Conservation (phyloP, 441 rosid species). For the Erodium texanum region DNA sequence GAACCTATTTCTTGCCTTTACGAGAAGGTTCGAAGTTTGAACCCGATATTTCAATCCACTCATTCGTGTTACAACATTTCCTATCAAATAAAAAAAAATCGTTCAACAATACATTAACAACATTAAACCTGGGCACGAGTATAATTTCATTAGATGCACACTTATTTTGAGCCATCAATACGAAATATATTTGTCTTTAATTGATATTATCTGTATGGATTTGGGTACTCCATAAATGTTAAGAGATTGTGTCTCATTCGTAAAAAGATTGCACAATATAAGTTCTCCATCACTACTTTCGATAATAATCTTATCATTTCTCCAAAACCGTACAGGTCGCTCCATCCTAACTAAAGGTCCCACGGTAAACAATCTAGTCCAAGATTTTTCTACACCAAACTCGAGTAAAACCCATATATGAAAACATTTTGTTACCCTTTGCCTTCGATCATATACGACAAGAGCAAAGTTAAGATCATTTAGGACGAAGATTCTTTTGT, state of each 20-base stretch:
- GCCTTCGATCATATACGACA: background rate
- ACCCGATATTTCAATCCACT: too few relatives aligned
- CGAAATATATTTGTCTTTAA: too few relatives aligned
- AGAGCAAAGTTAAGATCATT: background rate
- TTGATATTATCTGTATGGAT: too few relatives aligned
- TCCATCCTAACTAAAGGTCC: background rate
- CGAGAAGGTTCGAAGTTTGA: too few relatives aligned
- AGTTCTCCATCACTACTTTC: background rate
- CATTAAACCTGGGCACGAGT: too few relatives aligned
- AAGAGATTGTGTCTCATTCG: background rate
- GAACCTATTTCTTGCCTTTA: too few relatives aligned
- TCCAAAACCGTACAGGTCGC: background rate
- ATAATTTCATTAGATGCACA: too few relatives aligned
- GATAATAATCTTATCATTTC: too few relatives aligned
- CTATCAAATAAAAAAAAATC: too few relatives aligned
- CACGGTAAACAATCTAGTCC: background rate
- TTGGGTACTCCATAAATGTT: background rate
- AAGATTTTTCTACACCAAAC: background rate
- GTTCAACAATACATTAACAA: too few relatives aligned
- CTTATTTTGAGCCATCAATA: too few relatives aligned
- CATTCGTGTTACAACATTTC: too few relatives aligned
- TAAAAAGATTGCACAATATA: background rate
- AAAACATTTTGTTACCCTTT: background rate
- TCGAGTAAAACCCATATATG: background rate
- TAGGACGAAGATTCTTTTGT: background rate